Evolutionary conservation across 345 rosid genomes (phyloP).

Genomic region (Pugionium cornutum): DNA sequence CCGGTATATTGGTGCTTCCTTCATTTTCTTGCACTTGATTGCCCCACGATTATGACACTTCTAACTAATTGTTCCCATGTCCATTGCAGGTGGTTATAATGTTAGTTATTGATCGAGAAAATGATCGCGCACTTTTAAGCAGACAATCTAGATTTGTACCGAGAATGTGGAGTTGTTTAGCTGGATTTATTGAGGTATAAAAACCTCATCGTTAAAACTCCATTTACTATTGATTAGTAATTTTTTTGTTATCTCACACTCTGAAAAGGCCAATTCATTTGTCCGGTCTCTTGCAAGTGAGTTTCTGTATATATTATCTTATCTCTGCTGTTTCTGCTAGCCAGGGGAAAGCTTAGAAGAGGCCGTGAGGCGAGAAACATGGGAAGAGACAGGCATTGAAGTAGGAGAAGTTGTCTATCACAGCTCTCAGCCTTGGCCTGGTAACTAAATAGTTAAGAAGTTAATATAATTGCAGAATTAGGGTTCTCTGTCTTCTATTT

Average conservation of each 20-base stretch:
- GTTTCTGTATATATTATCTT: background rate
- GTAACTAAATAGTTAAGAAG: conserved; percentile 41
- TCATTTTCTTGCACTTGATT: background rate
- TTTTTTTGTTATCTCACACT: background rate
- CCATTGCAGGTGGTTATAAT: conserved; percentile 79
- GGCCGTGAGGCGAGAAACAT: conserved; percentile 95
- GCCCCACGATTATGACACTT: conserved; percentile 42
- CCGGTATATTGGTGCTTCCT: conserved; percentile 49
- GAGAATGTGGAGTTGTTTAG: conserved; percentile 96
- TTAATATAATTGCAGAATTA: background rate
- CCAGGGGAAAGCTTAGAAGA: conserved; percentile 99
- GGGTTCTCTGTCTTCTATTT: background rate
- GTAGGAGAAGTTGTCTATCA: conserved; percentile 90
- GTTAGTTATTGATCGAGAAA: conserved; percentile 87
- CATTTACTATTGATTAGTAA: background rate
- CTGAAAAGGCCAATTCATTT: too few species aligned
- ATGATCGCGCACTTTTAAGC: conserved; percentile 78
- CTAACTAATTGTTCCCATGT: conserved; percentile 13
- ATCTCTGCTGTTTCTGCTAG: conserved; percentile 46
- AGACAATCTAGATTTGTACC: conserved; percentile 87
- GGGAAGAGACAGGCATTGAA: conserved; percentile 94
- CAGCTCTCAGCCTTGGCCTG: conserved; percentile 99
- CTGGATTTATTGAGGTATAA: conserved; percentile 89
- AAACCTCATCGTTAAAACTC: conserved; percentile 13
- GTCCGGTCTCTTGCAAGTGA: background rate